Conservation (phyloP, 2,329 filamentous ascomycete genomes). For the Hypoxylon sp. region DNA sequence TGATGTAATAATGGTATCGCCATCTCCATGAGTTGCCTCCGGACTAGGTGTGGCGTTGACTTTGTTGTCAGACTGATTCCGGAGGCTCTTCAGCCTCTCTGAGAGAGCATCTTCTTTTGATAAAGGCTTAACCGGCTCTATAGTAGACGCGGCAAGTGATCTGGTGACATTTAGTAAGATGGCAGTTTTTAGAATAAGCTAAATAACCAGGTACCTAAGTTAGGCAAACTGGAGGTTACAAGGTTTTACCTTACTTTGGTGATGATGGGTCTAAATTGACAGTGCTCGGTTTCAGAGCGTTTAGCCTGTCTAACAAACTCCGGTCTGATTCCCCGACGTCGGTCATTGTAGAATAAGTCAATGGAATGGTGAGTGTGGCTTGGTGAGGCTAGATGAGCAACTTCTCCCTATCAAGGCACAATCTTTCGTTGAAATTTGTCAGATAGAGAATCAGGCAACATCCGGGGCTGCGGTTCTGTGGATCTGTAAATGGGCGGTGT, state of each 20-base stretch:
- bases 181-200: constrained; percentile 14
- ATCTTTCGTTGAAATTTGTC: constrained; percentile 15
- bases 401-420: constrained; percentile 5
- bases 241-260: constrained; percentile 57
- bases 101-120: constrained; percentile 67
- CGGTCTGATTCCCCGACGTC: constrained; percentile 56
- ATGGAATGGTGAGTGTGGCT: constrained; percentile 20
- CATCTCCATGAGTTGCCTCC: constrained; percentile 17
- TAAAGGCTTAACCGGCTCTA: constrained; percentile 60
- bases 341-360: constrained; percentile 41
- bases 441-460: constrained; percentile 8
- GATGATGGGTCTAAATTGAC: constrained; percentile 55
- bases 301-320: constrained; percentile 67
- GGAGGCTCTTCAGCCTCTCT: constrained; percentile 66
- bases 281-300: constrained; percentile 63
- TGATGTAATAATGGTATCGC: constrained; percentile 39
- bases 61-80: constrained; percentile 56
- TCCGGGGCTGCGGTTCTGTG: constrained; percentile 20
- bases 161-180: constrained; percentile 49
- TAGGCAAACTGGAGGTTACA: constrained; percentile 10
- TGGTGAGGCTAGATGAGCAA: constrained; percentile 22
- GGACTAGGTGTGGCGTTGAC: constrained; percentile 14
- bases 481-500: constrained; percentile 5
- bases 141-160: constrained; percentile 52
- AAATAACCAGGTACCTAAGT: not conserved